phyloP scores from a whole-genome alignment of 352 stramenopile genomes.

The Pythium graminicola region DNA sequence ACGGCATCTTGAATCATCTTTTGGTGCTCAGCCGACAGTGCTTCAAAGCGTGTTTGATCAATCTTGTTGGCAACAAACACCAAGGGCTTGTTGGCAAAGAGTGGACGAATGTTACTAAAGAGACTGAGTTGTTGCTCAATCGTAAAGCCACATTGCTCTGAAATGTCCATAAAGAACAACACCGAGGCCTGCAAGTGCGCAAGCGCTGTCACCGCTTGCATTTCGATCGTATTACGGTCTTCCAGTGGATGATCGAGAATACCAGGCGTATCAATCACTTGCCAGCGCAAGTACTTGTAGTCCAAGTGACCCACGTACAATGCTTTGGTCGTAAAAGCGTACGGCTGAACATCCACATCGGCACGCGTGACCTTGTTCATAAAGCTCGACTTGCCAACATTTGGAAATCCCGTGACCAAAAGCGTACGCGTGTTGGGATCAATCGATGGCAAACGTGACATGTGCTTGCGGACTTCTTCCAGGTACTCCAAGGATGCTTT shows the following conservation, averaged over 20 bases:
- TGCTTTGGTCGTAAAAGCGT: slow-evolving; percentile 99
- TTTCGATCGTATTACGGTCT: slow-evolving; percentile 99
- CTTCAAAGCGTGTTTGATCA: slow-evolving; percentile 94
- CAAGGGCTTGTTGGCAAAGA: slow-evolving; percentile 99
- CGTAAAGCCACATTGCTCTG: slow-evolving; percentile 98
- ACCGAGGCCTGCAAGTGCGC: slow-evolving; percentile 98
- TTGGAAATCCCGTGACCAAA: slow-evolving; percentile 98
- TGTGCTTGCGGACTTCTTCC: slow-evolving; percentile 96
- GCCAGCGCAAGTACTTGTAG: slow-evolving; percentile 99
- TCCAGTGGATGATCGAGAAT: slow-evolving; percentile 99
- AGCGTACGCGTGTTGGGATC: slow-evolving; percentile 99
- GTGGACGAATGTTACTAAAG: slow-evolving; percentile 96
- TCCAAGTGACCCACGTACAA: slow-evolving; percentile 99
- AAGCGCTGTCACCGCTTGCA: slow-evolving; percentile 99
- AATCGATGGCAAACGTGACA: slow-evolving; percentile 97
- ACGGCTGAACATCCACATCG: slow-evolving; percentile 99
- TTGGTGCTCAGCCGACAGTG: slow-evolving; percentile 69
- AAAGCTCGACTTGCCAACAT: slow-evolving; percentile 99
- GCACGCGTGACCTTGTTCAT: slow-evolving; percentile 99
- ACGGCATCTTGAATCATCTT: slow-evolving; percentile 76
- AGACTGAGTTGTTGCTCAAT: slow-evolving; percentile 97
- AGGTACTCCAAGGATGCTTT: slow-evolving; percentile 98
- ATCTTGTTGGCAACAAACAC: slow-evolving; percentile 99
- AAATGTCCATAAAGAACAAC: slow-evolving; percentile 99
- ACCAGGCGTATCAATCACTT: slow-evolving; percentile 99